Base-by-base conservation (phyloP, 164 flowering plant species). In the Aristolochia contorta region DNA sequence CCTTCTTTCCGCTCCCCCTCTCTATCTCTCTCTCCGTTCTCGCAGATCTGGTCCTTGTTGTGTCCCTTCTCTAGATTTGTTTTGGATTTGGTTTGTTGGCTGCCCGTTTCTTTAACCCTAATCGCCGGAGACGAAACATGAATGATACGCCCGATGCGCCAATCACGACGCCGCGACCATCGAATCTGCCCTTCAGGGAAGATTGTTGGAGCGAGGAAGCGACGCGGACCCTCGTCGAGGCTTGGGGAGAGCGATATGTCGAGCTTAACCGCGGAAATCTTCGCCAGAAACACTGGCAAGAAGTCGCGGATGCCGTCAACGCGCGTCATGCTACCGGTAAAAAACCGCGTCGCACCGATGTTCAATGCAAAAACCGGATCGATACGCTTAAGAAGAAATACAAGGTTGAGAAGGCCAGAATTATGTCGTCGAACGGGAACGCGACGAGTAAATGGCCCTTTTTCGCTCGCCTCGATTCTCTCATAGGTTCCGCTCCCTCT, bases 161-260 rank as follows among this genome's bases (percentile, higher is more conserved):
- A 48, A 41, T 65, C 21, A 20, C 49, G 45, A 0, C 33, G 33
- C 16, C 49, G 22, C 64, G 65, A 0, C 65, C 69, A 23, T 27
- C 68, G 3, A 16, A 66, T 21, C 19, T 55, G 3, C 88, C 91
- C n/a, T 66, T 76, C 58, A 83, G 96, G 15, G 98, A 91, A 55
- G 96, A 92, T 58, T 87, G 95, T 71, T 92, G 98, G 98, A 82
- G 84, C 64, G 95, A 89, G 64, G 95, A 80, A 13, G 91, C 92
- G 0, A 85, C 95, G 0, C 65, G 71, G 23, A 84, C 93, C 2
- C 85, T 92, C 47, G 71, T 92, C 58, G 84, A 83, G 10, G 89
- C 89, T 2, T 92, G 98, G 98, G 96, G 95, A 2, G 68, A 77
- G 37, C 91, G 86, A 15, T 84, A 82, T 57, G 51, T 89, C 7